Evolutionary conservation across 2,329 filamentous ascomycete species (phyloP).

Genomic region (Fusarium fujikuroi): DNA sequence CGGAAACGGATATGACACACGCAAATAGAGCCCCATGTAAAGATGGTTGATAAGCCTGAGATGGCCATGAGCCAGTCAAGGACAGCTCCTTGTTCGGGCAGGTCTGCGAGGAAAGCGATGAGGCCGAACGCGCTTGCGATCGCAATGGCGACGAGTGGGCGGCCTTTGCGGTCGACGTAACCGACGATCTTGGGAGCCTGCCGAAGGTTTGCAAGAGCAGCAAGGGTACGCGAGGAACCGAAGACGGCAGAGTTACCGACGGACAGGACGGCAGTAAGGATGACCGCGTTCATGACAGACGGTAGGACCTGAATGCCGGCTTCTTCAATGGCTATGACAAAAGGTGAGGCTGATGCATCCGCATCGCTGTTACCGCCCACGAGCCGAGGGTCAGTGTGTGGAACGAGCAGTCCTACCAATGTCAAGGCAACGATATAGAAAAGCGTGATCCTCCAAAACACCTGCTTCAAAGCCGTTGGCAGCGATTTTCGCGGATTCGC

Average conservation of each 20-base stretch:
- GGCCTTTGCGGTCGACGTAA: slow-evolving; percentile 85
- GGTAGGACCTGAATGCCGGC: slow-evolving; percentile 84
- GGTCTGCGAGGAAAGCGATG: slow-evolving; percentile 80
- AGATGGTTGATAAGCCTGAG: slow-evolving; percentile 77
- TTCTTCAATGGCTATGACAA: slow-evolving; percentile 90
- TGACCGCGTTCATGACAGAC: slow-evolving; percentile 94
- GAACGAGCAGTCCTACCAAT: slow-evolving; percentile 84
- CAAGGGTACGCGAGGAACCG: slow-evolving; percentile 88
- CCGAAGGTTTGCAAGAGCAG: slow-evolving; percentile 87
- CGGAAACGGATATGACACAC: slow-evolving; percentile 94
- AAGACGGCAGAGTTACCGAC: slow-evolving; percentile 94
- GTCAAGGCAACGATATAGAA: slow-evolving; percentile 89
- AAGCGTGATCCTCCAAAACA: slow-evolving; percentile 92
- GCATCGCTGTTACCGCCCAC: slow-evolving; percentile 65
- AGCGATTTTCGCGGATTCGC: slow-evolving; percentile 83
- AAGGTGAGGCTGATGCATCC: slow-evolving; percentile 83
- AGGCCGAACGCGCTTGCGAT: slow-evolving; percentile 76
- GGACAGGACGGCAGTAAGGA: slow-evolving; percentile 88
- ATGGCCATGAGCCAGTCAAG: slow-evolving; percentile 85
- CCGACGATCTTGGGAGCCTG: slow-evolving; percentile 81
- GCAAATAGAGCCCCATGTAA: slow-evolving; percentile 88
- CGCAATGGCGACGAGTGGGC: slow-evolving; percentile 78
- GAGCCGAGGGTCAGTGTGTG: slow-evolving; percentile 73
- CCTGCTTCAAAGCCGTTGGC: slow-evolving; percentile 89
- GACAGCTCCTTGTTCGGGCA: slow-evolving; percentile 67